Percentiles rank a stretch among this genome's conserved stretches.
These are phyloP conservation scores for Trichoderma sp. DNA, from an alignment of 2,329 filamentous ascomycete genomes.

Conservation along the genomic window DNA sequence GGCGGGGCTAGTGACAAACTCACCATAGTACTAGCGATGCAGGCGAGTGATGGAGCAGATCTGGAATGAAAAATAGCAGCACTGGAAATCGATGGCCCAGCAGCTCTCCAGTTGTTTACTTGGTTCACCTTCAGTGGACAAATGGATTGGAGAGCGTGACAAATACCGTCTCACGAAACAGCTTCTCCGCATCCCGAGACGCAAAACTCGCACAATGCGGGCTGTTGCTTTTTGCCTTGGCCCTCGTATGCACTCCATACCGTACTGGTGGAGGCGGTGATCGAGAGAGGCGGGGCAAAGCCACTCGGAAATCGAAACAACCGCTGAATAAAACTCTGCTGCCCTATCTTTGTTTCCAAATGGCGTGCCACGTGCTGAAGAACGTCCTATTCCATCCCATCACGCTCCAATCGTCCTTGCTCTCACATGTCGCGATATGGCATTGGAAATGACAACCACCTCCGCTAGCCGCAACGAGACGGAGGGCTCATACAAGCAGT, in stretches of 20 bases:
- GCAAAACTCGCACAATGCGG: not conserved
- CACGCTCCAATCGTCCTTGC: not conserved
- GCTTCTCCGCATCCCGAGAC: not conserved
- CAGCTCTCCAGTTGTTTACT: not conserved
- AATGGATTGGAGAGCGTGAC: not conserved
- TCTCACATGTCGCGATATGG: not conserved
- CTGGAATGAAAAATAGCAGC: constrained; percentile 5
- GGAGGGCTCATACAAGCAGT: not conserved
- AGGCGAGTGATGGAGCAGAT: constrained; percentile 9
- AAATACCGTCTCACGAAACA: not conserved
- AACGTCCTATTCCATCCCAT: not conserved
- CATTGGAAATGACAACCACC: not conserved
- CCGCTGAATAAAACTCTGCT: not conserved
- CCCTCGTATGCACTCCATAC: not conserved
- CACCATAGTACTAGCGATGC: constrained; percentile 10
- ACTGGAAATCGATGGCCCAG: not conserved
- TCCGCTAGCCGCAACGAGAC: not conserved
- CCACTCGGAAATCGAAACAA: constrained; percentile 14
- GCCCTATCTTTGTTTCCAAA: constrained; percentile 14
- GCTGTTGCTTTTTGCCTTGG: not conserved
- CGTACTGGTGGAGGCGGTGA: constrained; percentile 17
- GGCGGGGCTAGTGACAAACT: constrained; percentile 17
- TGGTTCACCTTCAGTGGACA: not conserved
- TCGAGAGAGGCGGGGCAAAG: constrained; percentile 22
- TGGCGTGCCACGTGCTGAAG: not conserved